These are phyloP conservation scores for Penicillium frequentans DNA, from an alignment of 2,329 filamentous ascomycete species.

Conservation along the genomic window DNA sequence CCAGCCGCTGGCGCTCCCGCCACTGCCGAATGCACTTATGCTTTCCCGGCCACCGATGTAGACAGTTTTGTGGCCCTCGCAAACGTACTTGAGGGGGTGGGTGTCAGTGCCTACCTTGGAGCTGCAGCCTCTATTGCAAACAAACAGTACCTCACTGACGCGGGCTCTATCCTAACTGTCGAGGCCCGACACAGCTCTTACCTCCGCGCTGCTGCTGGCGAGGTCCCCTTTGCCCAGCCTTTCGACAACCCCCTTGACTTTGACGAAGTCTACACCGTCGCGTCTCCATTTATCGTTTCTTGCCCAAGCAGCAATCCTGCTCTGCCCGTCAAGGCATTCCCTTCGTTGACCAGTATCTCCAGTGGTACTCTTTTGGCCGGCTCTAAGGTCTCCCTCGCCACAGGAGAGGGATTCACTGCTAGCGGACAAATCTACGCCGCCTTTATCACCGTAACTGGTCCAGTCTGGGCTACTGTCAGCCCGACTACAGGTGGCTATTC, in stretches of 20 bases:
- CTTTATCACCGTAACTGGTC: conserved; percentile 18
- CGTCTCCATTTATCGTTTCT: conserved; percentile 59
- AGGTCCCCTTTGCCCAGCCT: conserved; percentile 58
- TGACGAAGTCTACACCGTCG: conserved; percentile 64
- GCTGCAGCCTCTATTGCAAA: conserved; percentile 60
- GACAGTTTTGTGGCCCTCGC: conserved; percentile 54
- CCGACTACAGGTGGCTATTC: conserved; percentile 13
- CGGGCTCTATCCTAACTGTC: conserved; percentile 63
- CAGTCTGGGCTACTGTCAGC: conserved; percentile 5
- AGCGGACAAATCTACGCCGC: conserved; percentile 17
- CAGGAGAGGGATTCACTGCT: conserved; percentile 20
- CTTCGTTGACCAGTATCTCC: conserved; percentile 39
- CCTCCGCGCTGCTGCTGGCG: conserved; percentile 52
- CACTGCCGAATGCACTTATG: conserved; percentile 57
- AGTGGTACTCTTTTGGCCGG: conserved; percentile 15
- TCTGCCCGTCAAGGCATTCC: conserved; percentile 63
- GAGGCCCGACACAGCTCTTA: conserved; percentile 66
- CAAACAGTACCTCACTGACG: conserved; percentile 60
- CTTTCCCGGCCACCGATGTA: conserved; percentile 52
- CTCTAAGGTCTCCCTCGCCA: conserved; percentile 20
- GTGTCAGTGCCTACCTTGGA: conserved; percentile 62
- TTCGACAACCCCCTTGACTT: conserved; percentile 61
- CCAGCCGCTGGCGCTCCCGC: conserved; percentile 49
- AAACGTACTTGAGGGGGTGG: conserved; percentile 55
- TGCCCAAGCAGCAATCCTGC: conserved; percentile 57